Percentiles rank a stretch among this genome's conserved stretches.
These are phyloP conservation scores for Lepiota venenata DNA, from an alignment of 768 basidiomycete species.

Conservation along the genomic window DNA sequence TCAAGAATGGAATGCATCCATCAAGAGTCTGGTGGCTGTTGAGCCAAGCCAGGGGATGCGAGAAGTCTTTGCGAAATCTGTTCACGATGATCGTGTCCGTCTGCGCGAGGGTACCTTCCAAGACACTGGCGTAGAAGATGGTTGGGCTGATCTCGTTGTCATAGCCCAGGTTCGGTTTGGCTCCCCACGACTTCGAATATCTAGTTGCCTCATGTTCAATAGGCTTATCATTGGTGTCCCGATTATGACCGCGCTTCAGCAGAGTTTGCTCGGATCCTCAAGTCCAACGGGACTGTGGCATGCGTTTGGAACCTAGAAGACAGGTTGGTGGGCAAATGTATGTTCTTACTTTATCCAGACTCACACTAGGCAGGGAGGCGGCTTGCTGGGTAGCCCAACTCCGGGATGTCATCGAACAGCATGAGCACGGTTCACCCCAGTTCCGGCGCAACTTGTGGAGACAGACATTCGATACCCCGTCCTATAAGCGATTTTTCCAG, in stretches of 20 bases:
- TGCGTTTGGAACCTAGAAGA: conserved; percentile 94
- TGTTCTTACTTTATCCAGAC: not conserved
- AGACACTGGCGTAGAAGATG: conserved; percentile 51
- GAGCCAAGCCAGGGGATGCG: conserved; percentile 93
- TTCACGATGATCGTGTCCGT: conserved; percentile 50
- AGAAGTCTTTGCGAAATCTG: conserved; percentile 54
- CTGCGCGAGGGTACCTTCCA: conserved; percentile 71
- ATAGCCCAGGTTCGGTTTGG: conserved; percentile 61
- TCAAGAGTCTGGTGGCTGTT: conserved; percentile 60
- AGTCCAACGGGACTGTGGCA: conserved; percentile 65
- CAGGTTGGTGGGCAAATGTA: conserved; percentile 34
- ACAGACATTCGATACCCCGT: conserved; percentile 55
- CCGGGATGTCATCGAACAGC: conserved; percentile 62
- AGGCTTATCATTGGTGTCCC: conserved; percentile 96
- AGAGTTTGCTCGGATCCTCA: conserved; percentile 81
- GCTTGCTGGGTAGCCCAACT: conserved; percentile 75
- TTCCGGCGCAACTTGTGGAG: conserved; percentile 79
- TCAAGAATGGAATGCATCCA: conserved; percentile 44
- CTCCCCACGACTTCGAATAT: conserved; percentile 3
- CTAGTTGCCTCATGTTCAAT: conserved; percentile 9
- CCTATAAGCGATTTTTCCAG: conserved; percentile 60
- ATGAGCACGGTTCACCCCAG: conserved; percentile 78
- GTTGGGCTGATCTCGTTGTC: conserved; percentile 76
- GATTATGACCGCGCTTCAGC: conserved; percentile 66
- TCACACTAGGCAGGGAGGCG: conserved; percentile 35